Base-by-base conservation (phyloP, 257 asterid genomes). In the Sherardia arvensis region DNA sequence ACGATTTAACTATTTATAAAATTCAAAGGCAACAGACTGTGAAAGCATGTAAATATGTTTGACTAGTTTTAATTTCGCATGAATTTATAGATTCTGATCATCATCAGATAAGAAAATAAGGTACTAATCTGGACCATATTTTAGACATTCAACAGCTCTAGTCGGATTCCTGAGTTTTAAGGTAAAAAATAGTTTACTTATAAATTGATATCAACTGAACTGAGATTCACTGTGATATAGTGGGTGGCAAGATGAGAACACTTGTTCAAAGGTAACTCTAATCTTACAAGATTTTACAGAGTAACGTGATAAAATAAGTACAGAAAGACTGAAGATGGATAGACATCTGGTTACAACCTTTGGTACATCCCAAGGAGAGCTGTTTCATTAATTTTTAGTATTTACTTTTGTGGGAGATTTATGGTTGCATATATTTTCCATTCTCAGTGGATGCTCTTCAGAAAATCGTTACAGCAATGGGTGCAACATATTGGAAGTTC, bases 401-500 rank as follows among this genome's bases (percentile, higher is more conserved):
- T 12, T 17, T 64, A 0, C 10, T 7, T 43, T 58, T 21, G 33
- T 14, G 18, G 12, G 51, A 14, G 17, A 43, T 43, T 20, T 43
- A 43, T 38, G 34, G 21, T 21, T 22, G n/a, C 59, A 1, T 40
- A 32, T 33, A n/a, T 65, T 36, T 17, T 18, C 28, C 17, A 7
- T 18, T 74, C 61, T 17, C 67, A 92, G 98, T 82, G 75, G 85
- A 82, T 67, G 86, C 74, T 65, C 87, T 92, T 65, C 83, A 81
- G 77, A 81, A 82, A 76, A 71, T 87, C 47, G 92, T 85, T 40
- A 67, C 73, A 23, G 83, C 83, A 67, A 74, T 92, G 93, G 98
- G 98, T n/a, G 92, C 90, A 53, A 74, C 76, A 64, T 47, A 58
- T 67, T 87, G 90, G 95, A 74, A 57, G 68, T 89, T 92, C 69